These are phyloP conservation scores for Pouteria glomerata DNA, from an alignment of 148 eudicot genomes.

Conservation along the genomic window DNA sequence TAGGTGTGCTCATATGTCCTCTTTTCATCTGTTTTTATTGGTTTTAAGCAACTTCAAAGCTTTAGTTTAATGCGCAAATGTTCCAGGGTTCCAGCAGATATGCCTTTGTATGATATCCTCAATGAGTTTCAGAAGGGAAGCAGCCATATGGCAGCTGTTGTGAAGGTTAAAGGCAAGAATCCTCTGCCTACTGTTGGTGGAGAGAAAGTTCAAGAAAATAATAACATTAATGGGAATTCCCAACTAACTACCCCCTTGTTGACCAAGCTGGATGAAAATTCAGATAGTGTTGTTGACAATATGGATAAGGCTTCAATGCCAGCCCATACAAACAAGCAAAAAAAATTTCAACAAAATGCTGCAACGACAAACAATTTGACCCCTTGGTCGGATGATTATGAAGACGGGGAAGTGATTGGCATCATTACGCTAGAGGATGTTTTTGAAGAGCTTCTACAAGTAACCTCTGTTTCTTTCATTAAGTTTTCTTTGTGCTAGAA, in stretches of 20 bases:
- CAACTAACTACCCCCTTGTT: constrained; percentile 51
- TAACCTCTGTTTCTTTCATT: constrained; percentile 16
- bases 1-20: constrained; percentile 33
- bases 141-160: constrained; percentile 98
- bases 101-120: constrained; percentile 91
- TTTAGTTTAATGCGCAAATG: background rate
- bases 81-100: constrained; percentile 77
- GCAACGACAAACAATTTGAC: constrained; percentile 22
- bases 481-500: constrained; percentile 2
- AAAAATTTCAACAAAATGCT: constrained; percentile 22
- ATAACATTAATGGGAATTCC: constrained; percentile 19
- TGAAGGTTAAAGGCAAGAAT: constrained; percentile 45
- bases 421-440: constrained; percentile 93
- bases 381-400: constrained; percentile 42
- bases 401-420: constrained; percentile 88
- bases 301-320: constrained; percentile 27
- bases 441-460: constrained; percentile 94
- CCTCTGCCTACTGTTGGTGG: constrained; percentile 18
- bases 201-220: constrained; percentile 25
- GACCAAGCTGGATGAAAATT: constrained; percentile 28
- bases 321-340: constrained; percentile 18
- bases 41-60: background rate
- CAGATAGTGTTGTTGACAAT: constrained; percentile 34
- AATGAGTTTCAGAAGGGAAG: constrained; percentile 93
- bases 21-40: background rate